Percentiles rank a stretch among this genome's conserved stretches.
These are phyloP conservation scores for Cladophialophora bantiana DNA, from an alignment of 2,329 filamentous ascomycete genomes.

Conservation along the genomic window DNA sequence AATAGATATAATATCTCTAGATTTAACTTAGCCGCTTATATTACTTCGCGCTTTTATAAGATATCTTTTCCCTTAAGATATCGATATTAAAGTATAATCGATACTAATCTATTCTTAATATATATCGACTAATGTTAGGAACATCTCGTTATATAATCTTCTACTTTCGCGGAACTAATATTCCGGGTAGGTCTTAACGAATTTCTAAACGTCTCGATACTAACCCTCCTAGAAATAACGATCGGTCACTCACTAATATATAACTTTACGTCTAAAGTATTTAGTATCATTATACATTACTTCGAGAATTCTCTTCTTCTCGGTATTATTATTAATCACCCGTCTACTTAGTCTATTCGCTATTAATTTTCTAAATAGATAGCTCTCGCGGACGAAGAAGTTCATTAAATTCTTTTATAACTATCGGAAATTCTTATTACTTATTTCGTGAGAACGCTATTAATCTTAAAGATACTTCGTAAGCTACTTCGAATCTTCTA, in stretches of 20 bases:
- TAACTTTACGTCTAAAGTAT: neutral
- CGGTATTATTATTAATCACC: too few species aligned
- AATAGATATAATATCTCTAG: neutral
- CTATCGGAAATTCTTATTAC: too few species aligned
- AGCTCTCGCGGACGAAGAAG: too few species aligned
- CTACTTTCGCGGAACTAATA: conserved; percentile 1
- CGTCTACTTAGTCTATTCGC: too few species aligned
- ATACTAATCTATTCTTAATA: neutral
- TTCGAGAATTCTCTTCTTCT: too few species aligned
- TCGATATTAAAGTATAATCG: neutral
- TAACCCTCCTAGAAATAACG: neutral
- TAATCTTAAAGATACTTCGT: too few species aligned
- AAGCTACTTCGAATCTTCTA: too few species aligned
- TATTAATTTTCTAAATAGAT: too few species aligned
- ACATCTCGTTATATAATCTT: conserved; percentile 5
- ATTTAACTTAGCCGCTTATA: neutral
- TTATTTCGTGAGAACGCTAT: too few species aligned
- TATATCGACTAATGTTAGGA: neutral
- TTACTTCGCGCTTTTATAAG: conserved; percentile 5
- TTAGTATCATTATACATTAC: neutral
- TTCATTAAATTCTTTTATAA: too few species aligned
- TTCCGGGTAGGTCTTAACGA: neutral
- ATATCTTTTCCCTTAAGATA: neutral
- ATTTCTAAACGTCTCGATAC: neutral
- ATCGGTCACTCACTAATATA: too few species aligned